Evolutionary conservation across 352 stramenopile species (phyloP), one percentile per base, ranked within the genome.

Genomic region (Phytophthora tubulina): DNA sequence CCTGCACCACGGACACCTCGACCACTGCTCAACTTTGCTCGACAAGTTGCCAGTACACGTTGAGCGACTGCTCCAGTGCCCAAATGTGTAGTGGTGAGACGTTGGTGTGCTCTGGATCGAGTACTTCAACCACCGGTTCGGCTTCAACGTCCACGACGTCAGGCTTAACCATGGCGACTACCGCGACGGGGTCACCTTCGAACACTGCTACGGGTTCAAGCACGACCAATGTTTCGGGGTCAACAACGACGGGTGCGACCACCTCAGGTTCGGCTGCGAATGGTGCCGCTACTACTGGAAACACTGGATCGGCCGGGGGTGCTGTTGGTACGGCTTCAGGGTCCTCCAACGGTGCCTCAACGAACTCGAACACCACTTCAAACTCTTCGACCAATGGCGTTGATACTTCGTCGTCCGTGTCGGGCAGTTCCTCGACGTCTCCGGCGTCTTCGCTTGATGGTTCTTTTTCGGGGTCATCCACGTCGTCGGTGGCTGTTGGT

Each of bases 51-150:
- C 60, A 67, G 55, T 75, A 75, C 41, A 44, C 68, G 2, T n/a
- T 75, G 6, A 63, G 21, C 10, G 50, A 56, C 39, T 75, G 62
- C 55, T 48, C 62, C 7, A 42, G 39, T 33, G 68, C 62, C 4
- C 49, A 63, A 27, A 64, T 75, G 68, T 75, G 68, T 62, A 75
- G 49, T 52, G 68, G 68, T 4, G 68, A 75, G 31, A 62, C 54
- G 11, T 48, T 75, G 42, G 68, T 75, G n/a, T 75, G 68, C 42
- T 49, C 68, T 3, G 49, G 54, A 4, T 75, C 68, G 9, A 54
- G 36, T 2, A 52, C 7, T 31, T 56, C 53, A 17, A 46, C 44
- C 1, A 64, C 58, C 27, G 50, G 31, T 5, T 63, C 66, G 21
- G 10, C 50, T 33, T 61, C 51, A 27, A 46, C 46, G 6, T 56